phyloP scores from a whole-genome alignment of 2,329 filamentous ascomycete genomes.

The Arthrobotrys sphaeroides region DNA sequence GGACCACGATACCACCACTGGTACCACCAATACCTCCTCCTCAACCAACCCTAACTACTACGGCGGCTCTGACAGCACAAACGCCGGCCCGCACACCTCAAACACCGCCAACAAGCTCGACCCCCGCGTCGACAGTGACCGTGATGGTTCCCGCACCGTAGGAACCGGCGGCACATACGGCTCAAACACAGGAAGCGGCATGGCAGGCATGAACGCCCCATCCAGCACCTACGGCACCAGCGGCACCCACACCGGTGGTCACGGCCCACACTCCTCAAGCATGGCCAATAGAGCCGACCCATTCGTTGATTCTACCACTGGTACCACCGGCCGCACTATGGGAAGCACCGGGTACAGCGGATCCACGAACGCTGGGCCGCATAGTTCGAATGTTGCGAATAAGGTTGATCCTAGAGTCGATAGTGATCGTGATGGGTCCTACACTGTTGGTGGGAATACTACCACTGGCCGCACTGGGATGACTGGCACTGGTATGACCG shows the following conservation, averaged over 20 bases:
- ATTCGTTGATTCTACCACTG: constrained; percentile 65
- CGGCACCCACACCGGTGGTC: constrained; percentile 56
- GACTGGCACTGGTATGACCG: background rate
- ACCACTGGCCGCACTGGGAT: constrained; percentile 15
- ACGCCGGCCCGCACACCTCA: constrained; percentile 55
- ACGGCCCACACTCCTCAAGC: constrained; percentile 67
- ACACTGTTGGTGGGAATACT: constrained; percentile 31
- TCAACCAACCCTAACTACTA: constrained; percentile 39
- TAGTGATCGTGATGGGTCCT: constrained; percentile 58
- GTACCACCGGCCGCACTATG: background rate
- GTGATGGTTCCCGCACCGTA: constrained; percentile 60
- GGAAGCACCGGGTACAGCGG: constrained; percentile 19
- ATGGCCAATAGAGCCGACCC: constrained; percentile 68
- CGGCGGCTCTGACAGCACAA: constrained; percentile 50
- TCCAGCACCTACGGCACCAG: constrained; percentile 30
- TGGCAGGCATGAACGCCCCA: background rate
- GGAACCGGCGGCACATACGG: constrained; percentile 59
- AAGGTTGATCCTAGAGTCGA: constrained; percentile 62
- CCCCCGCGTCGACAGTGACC: constrained; percentile 67
- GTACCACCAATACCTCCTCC: constrained; percentile 43
- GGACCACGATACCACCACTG: constrained; percentile 51
- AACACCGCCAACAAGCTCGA: constrained; percentile 64
- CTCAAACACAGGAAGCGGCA: constrained; percentile 54
- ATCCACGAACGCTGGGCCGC: constrained; percentile 59
- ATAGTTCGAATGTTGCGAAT: constrained; percentile 61